A percentile compares a stretch with the other conserved stretches of the same genome.
Evolutionary conservation across 331 rosid species (phyloP).

Genomic region (Erythrophleum ivorense): DNA sequence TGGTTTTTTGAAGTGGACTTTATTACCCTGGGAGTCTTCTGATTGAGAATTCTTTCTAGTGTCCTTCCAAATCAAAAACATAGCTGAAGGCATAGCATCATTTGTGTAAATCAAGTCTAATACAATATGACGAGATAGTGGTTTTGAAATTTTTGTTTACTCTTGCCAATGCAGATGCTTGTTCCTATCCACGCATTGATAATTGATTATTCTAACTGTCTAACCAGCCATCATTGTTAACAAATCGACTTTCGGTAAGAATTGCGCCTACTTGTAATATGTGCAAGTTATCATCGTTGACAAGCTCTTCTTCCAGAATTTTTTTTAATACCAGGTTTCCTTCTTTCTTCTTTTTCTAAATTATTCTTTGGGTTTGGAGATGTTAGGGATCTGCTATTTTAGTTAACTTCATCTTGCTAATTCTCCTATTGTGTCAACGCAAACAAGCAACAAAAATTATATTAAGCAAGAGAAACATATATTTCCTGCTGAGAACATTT

Average conservation of each 20-base stretch:
- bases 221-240: no score
- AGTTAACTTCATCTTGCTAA: neutral
- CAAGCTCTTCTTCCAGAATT: neutral
- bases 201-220: neutral
- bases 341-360: neutral
- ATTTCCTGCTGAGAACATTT: neutral
- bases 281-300: neutral
- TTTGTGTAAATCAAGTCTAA: neutral
- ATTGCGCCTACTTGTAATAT: neutral
- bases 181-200: neutral
- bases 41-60: neutral
- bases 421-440: neutral
- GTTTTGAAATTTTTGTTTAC: neutral
- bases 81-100: neutral
- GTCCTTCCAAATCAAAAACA: neutral
- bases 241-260: neutral
- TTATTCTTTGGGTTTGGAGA: neutral
- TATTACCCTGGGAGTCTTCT: neutral
- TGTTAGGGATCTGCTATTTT: neutral
- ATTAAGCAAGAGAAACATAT: neutral
- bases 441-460: neutral
- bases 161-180: neutral
- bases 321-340: neutral
- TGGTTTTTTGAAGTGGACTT: neutral
- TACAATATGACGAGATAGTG: neutral